Percentiles rank a stretch among this genome's conserved stretches.
These are phyloP conservation scores for Lumnitzera racemosa DNA, from an alignment of 345 rosid genomes.

Conservation along the genomic window DNA sequence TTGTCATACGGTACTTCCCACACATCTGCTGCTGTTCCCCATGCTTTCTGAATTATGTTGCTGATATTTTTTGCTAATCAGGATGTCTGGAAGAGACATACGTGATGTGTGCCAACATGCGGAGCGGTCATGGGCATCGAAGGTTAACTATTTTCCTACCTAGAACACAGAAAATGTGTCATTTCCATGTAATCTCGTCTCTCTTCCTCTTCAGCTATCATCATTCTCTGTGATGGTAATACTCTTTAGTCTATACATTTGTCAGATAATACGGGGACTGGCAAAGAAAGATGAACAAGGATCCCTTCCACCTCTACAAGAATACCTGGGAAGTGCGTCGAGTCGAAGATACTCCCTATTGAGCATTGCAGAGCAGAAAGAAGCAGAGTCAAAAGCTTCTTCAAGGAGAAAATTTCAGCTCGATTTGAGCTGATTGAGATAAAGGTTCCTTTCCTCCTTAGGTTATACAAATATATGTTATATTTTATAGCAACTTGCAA, in stretches of 20 bases:
- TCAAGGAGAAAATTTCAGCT: slow-evolving; percentile 28
- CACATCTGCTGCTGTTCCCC: neutral
- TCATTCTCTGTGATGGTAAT: neutral
- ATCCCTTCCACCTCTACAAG: slow-evolving; percentile 57
- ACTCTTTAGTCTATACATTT: neutral
- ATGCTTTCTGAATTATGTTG: neutral
- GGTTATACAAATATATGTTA: too few species aligned
- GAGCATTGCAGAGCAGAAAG: slow-evolving; percentile 28
- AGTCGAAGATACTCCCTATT: slow-evolving; percentile 40
- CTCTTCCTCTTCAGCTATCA: too few species aligned
- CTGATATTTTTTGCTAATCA: slow-evolving; percentile 14
- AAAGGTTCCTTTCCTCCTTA: too few species aligned
- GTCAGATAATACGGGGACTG: slow-evolving; percentile 67
- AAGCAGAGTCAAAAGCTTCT: neutral
- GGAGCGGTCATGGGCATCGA: slow-evolving; percentile 92
- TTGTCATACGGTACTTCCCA: neutral
- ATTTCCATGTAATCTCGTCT: too few species aligned
- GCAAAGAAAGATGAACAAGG: slow-evolving; percentile 29
- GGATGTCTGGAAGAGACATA: slow-evolving; percentile 92
- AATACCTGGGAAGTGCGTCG: slow-evolving; percentile 57
- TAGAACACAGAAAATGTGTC: too few species aligned
- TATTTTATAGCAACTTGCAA: too few species aligned
- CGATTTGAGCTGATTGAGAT: slow-evolving; percentile 28
- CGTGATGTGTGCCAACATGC: slow-evolving; percentile 89
- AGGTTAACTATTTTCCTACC: slow-evolving; percentile 26